These are phyloP conservation scores for Xenoacremonium recifei DNA, from an alignment of 2,329 filamentous ascomycete genomes.

Conservation along the genomic window DNA sequence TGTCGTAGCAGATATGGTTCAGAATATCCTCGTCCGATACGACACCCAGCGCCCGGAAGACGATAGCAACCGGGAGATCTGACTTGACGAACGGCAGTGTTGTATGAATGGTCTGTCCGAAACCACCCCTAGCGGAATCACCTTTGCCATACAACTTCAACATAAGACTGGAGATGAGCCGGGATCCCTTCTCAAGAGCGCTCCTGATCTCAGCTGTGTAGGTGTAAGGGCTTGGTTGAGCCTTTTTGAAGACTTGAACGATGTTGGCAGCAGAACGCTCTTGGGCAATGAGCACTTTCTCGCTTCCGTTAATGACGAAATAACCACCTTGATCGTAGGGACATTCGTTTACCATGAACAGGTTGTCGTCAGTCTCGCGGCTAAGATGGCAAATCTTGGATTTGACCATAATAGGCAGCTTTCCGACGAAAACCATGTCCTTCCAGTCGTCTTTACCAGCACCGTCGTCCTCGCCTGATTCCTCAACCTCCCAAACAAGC, in stretches of 20 bases:
- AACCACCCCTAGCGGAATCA: slow-evolving; percentile 70
- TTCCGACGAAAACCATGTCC: slow-evolving; percentile 85
- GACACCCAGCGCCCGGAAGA: slow-evolving; percentile 92
- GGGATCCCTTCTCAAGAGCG: slow-evolving; percentile 92
- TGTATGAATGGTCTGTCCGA: slow-evolving; percentile 85
- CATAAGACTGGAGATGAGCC: slow-evolving; percentile 88
- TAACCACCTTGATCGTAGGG: slow-evolving; percentile 98
- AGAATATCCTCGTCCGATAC: slow-evolving; percentile 98
- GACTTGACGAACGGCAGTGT: slow-evolving; percentile 92
- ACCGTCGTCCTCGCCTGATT: slow-evolving; percentile 51
- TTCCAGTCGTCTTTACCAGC: slow-evolving; percentile 54
- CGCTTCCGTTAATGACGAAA: slow-evolving; percentile 98
- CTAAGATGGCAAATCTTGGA: slow-evolving; percentile 92
- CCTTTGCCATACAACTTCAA: slow-evolving; percentile 89
- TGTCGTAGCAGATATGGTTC: slow-evolving; percentile 95
- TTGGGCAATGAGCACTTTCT: slow-evolving; percentile 97
- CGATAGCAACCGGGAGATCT: slow-evolving; percentile 90
- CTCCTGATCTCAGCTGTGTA: slow-evolving; percentile 96
- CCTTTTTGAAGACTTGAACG: slow-evolving; percentile 98
- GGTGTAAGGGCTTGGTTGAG: slow-evolving; percentile 84
- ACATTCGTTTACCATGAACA: slow-evolving; percentile 93
- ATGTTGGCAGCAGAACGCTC: slow-evolving; percentile 98
- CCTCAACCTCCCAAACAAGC: slow-evolving; percentile 61
- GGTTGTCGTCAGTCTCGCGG: slow-evolving; percentile 76
- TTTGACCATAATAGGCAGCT: slow-evolving; percentile 97